Evolutionary conservation across 441 rosid genomes (phyloP).

Genomic region (Arabidopsis lyrata): DNA sequence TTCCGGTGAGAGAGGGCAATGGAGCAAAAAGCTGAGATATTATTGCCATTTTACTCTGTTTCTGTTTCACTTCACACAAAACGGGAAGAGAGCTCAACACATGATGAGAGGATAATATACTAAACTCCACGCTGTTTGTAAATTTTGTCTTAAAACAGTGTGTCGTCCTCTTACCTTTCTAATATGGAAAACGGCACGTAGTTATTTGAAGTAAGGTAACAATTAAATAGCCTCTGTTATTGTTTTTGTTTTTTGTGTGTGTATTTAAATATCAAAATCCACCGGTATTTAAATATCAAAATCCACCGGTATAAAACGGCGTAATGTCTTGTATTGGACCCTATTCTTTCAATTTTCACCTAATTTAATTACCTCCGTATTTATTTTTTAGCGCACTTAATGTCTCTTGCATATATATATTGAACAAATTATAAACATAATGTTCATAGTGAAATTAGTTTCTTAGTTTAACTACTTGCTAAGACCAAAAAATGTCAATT

Average conservation of each 20-base stretch:
- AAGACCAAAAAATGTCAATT: constrained; percentile 36
- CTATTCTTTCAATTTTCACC: constrained; percentile 46
- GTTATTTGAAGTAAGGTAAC: constrained; percentile 23
- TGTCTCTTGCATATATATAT: constrained; percentile 36
- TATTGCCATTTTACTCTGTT: constrained; percentile 52
- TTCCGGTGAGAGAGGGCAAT: constrained; percentile 45
- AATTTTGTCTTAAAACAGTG: neutral
- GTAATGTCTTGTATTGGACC: constrained; percentile 31
- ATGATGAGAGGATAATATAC: constrained; percentile 40
- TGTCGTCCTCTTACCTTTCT: neutral
- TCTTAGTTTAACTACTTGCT: neutral
- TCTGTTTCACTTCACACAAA: constrained; percentile 34
- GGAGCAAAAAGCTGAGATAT: constrained; percentile 57
- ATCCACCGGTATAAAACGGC: constrained; percentile 43
- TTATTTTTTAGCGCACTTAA: constrained; percentile 21
- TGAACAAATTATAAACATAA: constrained; percentile 9
- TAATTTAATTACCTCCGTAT: constrained; percentile 42
- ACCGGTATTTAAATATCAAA: constrained; percentile 34
- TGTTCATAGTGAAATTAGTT: constrained; percentile 6
- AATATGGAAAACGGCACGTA: neutral
- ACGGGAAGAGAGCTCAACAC: constrained; percentile 9
- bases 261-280: constrained; percentile 20
- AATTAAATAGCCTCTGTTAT: constrained; percentile 42
- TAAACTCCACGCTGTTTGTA: constrained; percentile 26
- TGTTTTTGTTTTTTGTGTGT: neutral